These are phyloP conservation scores for Tetradesmus lagerheimii DNA, from an alignment of 139 green algal species.

Conservation along the genomic window DNA sequence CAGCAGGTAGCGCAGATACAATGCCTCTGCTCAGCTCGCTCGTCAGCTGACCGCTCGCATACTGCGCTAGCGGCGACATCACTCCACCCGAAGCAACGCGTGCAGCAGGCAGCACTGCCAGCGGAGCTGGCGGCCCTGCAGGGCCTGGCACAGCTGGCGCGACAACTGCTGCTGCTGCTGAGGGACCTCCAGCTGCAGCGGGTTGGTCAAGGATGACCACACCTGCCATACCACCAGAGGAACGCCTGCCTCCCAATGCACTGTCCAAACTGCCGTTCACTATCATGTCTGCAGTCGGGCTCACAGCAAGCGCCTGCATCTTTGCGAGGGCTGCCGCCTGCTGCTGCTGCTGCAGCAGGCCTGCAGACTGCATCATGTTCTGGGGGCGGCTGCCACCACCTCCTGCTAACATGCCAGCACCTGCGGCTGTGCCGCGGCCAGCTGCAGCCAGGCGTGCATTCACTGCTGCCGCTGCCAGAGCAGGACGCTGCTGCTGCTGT, in stretches of 20 bases:
- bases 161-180: neutral
- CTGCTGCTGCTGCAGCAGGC: conserved; percentile 2
- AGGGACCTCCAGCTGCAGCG: neutral
- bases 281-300: neutral
- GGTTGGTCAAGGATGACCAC: neutral
- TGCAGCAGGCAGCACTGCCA: neutral
- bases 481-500: neutral
- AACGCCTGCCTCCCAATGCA: neutral
- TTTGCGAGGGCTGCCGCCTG: neutral
- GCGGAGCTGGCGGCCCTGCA: neutral
- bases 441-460: neutral
- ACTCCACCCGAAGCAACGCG: neutral
- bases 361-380: neutral
- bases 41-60: neutral
- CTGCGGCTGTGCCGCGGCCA: neutral
- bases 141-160: neutral
- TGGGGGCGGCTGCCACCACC: neutral
- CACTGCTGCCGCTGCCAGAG: neutral
- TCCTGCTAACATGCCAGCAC: neutral
- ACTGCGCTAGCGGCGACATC: neutral
- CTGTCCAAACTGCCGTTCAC: neutral
- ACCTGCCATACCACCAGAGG: neutral
- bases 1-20: neutral
- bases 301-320: neutral
- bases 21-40: neutral